Evolutionary conservation across 2,329 filamentous ascomycete genomes (phyloP).

Genomic region (Xylariaceae sp.): DNA sequence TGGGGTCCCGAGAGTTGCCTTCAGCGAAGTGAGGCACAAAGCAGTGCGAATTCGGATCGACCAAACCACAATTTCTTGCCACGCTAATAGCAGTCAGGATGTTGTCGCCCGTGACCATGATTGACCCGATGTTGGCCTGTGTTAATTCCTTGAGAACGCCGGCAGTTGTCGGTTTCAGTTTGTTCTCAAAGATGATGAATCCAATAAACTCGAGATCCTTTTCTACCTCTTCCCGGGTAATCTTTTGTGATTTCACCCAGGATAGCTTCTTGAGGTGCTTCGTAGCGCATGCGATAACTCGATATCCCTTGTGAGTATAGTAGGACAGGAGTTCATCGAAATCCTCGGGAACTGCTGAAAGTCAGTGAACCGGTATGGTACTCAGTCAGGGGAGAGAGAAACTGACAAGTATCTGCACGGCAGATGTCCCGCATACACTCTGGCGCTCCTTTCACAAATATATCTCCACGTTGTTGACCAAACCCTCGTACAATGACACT

Average conservation of each 20-base stretch:
- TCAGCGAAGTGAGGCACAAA: conserved; percentile 87
- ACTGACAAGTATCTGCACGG: conserved; percentile 69
- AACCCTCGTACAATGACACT: conserved; percentile 91
- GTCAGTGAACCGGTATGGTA: conserved; percentile 16
- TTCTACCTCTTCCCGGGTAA: conserved; percentile 83
- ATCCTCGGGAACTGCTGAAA: conserved; percentile 64
- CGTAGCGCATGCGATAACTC: conserved; percentile 92
- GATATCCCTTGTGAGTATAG: conserved; percentile 94
- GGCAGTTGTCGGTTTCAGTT: conserved; percentile 83
- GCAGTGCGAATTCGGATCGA: conserved; percentile 78
- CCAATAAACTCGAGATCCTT: conserved; percentile 81
- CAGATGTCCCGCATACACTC: conserved; percentile 97
- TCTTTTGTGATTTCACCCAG: conserved; percentile 93
- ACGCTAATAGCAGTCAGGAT: conserved; percentile 96
- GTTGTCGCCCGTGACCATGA: conserved; percentile 98
- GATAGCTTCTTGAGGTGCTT: conserved; percentile 83
- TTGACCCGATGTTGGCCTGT: conserved; percentile 76
- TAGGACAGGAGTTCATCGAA: conserved; percentile 85
- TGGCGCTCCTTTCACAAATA: conserved; percentile 95
- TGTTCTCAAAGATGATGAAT: conserved; percentile 99
- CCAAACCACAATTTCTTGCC: conserved; percentile 80
- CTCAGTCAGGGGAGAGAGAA: not conserved
- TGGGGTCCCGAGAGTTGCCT: conserved; percentile 69
- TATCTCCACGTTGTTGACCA: conserved; percentile 74
- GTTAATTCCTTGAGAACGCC: conserved; percentile 77